Evolutionary conservation across 2,329 filamentous ascomycete species (phyloP).

Genomic region (Periconia macrospinosa): DNA sequence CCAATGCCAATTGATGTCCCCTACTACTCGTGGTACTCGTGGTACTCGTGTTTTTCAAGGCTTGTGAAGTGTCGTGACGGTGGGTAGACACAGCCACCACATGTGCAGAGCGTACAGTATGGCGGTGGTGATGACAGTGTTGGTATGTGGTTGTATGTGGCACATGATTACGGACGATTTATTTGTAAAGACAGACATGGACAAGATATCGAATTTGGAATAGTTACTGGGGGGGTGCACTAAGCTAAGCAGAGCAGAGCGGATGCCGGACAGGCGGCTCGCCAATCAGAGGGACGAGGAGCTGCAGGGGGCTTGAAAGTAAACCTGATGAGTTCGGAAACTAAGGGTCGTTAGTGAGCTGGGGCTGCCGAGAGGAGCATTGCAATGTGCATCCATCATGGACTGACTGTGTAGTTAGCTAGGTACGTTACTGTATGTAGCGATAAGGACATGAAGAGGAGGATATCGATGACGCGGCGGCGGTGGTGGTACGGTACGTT

Average conservation of each 20-base stretch:
- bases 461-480: neutral
- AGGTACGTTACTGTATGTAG: neutral
- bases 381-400: too few relatives aligned
- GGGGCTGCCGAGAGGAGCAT: neutral
- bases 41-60: neutral
- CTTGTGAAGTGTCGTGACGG: neutral
- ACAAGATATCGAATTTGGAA: neutral
- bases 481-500: neutral
- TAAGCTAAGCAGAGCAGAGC: neutral
- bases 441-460: neutral
- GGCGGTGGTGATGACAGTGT: neutral
- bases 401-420: too few relatives aligned
- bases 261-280: neutral
- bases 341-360: neutral
- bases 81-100: neutral
- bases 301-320: neutral
- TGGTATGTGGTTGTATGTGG: neutral
- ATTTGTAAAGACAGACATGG: neutral
- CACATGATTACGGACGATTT: neutral
- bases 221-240: neutral
- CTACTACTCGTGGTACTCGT: neutral
- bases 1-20: neutral
- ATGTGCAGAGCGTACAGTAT: neutral
- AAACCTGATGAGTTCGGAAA: neutral
- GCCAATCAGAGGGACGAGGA: neutral